Conservation (phyloP, 345 rosid species). For the Carallia pectinifolia region DNA sequence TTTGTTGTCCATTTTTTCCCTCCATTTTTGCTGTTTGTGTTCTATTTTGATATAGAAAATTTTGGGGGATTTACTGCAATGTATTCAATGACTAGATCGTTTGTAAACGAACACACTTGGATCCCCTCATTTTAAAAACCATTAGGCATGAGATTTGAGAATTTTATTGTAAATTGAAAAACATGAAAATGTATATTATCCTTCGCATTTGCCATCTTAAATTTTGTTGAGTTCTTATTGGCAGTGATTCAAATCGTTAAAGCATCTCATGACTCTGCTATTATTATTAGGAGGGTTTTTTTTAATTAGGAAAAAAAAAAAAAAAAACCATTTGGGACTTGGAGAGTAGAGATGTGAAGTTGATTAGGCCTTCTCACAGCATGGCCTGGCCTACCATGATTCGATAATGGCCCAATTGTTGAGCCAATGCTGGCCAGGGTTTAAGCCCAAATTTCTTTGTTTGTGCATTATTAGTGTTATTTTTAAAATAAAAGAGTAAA, state of each 20-base stretch:
- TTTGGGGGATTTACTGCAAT: constrained; percentile 27
- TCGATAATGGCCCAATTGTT: too few relatives aligned
- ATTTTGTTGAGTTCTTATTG: not conserved
- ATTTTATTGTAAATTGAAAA: constrained; percentile 10
- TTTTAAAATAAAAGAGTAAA: not conserved
- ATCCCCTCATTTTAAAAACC: not conserved
- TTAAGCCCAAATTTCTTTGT: too few relatives aligned
- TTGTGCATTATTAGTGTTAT: not conserved
- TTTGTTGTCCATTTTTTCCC: constrained; percentile 30
- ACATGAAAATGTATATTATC: constrained; percentile 2
- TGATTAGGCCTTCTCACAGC: too few relatives aligned
- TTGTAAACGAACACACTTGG: constrained; percentile 17
- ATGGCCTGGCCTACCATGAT: too few relatives aligned
- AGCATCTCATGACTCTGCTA: too few relatives aligned
- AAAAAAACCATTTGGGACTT: too few relatives aligned
- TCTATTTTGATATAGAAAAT: constrained; percentile 18
- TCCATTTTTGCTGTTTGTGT: constrained; percentile 28
- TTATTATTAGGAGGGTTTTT: too few relatives aligned
- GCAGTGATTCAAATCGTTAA: too few relatives aligned
- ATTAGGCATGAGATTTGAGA: not conserved
- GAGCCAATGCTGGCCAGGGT: too few relatives aligned
- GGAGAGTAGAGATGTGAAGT: too few relatives aligned
- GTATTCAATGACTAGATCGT: constrained; percentile 17
- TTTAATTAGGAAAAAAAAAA: too few relatives aligned
- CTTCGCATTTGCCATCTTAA: not conserved